These are phyloP conservation scores for Stromatinia cepivora DNA, from an alignment of 2,329 filamentous ascomycete species.

Conservation along the genomic window DNA sequence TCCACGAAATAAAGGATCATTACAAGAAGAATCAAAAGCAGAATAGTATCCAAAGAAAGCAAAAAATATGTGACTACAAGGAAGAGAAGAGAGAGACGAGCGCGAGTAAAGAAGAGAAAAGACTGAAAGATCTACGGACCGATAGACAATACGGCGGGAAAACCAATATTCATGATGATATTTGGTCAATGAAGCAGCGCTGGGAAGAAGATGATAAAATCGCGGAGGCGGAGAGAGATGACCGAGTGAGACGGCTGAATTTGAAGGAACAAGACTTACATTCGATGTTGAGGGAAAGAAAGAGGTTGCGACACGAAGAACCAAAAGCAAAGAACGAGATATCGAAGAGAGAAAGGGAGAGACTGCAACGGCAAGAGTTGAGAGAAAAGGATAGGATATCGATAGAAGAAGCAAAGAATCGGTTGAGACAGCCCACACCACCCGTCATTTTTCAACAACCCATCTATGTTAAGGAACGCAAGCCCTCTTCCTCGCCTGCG, in stretches of 20 bases:
- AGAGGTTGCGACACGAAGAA: background rate
- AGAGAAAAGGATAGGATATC: background rate
- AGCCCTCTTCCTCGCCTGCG: background rate
- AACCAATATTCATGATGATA: background rate
- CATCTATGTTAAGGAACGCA: background rate
- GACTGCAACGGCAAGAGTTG: background rate
- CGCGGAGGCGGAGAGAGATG: background rate
- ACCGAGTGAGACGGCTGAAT: background rate
- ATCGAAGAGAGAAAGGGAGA: background rate
- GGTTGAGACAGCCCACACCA: no score
- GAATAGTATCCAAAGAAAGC: background rate
- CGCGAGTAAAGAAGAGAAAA: background rate
- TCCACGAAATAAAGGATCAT: background rate
- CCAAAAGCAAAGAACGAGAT: background rate
- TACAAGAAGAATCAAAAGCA: no score
- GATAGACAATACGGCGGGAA: background rate
- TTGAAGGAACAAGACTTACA: background rate
- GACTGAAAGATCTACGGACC: background rate
- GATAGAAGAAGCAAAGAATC: background rate
- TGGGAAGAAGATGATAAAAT: background rate
- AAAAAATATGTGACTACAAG: background rate
- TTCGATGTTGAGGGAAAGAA: background rate
- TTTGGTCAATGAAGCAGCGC: fast-evolving
- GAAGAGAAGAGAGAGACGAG: no score
- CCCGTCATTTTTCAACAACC: no score